Base-by-base conservation (phyloP, 2,329 filamentous ascomycete species). In the Thyridium curvatum region DNA sequence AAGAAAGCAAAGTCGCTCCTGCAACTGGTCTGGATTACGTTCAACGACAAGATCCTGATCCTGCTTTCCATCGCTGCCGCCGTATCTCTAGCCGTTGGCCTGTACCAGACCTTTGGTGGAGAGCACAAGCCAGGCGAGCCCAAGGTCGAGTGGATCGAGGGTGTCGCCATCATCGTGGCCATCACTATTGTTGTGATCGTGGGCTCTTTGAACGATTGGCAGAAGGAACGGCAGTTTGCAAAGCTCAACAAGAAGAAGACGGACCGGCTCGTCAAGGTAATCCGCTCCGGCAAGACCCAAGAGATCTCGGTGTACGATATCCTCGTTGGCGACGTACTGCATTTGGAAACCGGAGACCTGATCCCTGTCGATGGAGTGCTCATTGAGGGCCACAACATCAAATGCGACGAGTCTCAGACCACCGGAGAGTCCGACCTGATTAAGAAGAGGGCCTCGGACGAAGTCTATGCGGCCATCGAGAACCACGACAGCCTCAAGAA, bases 31-130 rank as follows among this genome's bases (percentile, higher is more conserved):
- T 89, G 84, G 84, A 84, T 89, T 51, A 86, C 85, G 0, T 87
- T 87, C 58, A 86, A 89, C 61, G 85, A 90, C 69, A 90, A 89
- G 57, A 82, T 90, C 4, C 65, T 89, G 34, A 84, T 87, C 42
- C 66, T 88, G 6, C 67, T 88, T 39, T 84, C 82, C 1, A 66
- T 75, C 35, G 85, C 85, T 32, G 85, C 85, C 4, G 68, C 79
- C 30, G 77, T 90, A 36, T 88, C 84, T 33, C 69, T 90, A 32
- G 82, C 79, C 5, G 72, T 90, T 32, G 85, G 85, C 35, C 66
- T 89, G 0, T 90, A 88, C 56, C 82, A 88, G 56, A 84, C 82
- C 0, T 82, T 86, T 54, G 82, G 82, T 12, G 64, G 65, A 15
- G 48, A 68, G 4, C 79, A 84, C 44, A 53, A 65, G 3, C 40